Percentiles rank a stretch among this genome's conserved stretches.
These are phyloP conservation scores for Carex scoparia DNA, from an alignment of 176 grass and related monocot species.

Conservation along the genomic window DNA sequence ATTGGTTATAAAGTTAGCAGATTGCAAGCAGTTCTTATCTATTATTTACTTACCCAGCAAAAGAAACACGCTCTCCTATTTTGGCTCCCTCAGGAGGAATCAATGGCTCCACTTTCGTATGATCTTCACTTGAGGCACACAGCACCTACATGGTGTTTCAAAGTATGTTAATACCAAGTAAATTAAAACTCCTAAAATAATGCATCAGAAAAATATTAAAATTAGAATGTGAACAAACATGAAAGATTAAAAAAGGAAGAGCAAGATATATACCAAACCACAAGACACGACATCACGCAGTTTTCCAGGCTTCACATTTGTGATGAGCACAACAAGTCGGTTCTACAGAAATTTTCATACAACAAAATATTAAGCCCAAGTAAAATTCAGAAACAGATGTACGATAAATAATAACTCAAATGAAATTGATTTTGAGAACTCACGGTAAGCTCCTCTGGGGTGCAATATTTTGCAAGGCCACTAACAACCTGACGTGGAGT, in stretches of 20 bases:
- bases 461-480: slow-evolving; percentile 94
- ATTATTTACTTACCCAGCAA: slow-evolving; percentile 69
- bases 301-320: slow-evolving; percentile 98
- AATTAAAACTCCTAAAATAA: background rate
- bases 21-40: background rate
- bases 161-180: background rate
- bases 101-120: slow-evolving; percentile 85
- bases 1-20: background rate
- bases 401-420: slow-evolving; percentile 19
- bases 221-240: slow-evolving; percentile 3
- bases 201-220: background rate
- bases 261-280: slow-evolving; percentile 64
- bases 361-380: slow-evolving; percentile 23
- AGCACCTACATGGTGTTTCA: slow-evolving; percentile 7
- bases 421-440: slow-evolving; percentile 37
- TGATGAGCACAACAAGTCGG: slow-evolving; percentile 77
- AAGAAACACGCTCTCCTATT: slow-evolving; percentile 79
- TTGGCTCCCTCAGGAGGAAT: slow-evolving; percentile 85
- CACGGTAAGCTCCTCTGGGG: slow-evolving; percentile 66
- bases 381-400: slow-evolving; percentile 13
- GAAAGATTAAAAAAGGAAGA: background rate
- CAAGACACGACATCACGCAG: slow-evolving; percentile 83
- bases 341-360: slow-evolving; percentile 44
- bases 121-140: slow-evolving; percentile 88
- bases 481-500: slow-evolving; percentile 87